These are phyloP conservation scores for Coemansia sp. DNA, from an alignment of 192 early-diverging fungal genomes.

Conservation along the genomic window DNA sequence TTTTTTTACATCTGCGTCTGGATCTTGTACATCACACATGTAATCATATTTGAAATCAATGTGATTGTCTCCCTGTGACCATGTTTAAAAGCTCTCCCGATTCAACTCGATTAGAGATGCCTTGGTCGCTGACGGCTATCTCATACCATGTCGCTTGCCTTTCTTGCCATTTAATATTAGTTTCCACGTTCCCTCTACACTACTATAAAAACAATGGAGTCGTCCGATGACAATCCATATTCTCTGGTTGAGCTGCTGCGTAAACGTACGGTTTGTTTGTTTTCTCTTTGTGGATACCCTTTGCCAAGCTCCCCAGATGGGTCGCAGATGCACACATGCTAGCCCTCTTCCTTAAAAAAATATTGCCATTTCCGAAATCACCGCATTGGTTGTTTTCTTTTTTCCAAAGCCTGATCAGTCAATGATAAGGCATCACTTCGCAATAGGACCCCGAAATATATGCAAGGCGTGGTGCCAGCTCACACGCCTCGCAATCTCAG, in stretches of 20 bases:
- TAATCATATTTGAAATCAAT: background rate
- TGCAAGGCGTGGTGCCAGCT: background rate
- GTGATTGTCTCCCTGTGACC: background rate
- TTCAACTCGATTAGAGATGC: too few relatives aligned
- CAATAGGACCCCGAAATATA: background rate
- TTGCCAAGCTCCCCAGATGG: background rate
- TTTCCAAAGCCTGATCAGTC: conserved; percentile 1
- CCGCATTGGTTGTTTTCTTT: background rate
- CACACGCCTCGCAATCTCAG: background rate
- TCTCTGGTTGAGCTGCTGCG: conserved; percentile 47
- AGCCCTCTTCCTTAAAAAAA: background rate
- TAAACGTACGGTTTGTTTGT: conserved; percentile 25
- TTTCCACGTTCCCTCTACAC: background rate
- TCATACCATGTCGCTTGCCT: too few relatives aligned
- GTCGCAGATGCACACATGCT: background rate
- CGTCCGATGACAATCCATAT: background rate
- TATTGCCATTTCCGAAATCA: background rate
- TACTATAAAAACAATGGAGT: background rate
- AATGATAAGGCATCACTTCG: background rate
- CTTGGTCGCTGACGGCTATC: too few relatives aligned
- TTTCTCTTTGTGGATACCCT: background rate
- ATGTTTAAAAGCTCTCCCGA: background rate
- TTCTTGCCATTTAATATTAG: too few relatives aligned
- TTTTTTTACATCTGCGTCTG: conserved; percentile 3
- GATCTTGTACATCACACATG: conserved; percentile 4